Evolutionary conservation across 2,329 filamentous ascomycete species (phyloP), one percentile per base, ranked within the genome.

Genomic region (Pseudogymnoascus destructans): DNA sequence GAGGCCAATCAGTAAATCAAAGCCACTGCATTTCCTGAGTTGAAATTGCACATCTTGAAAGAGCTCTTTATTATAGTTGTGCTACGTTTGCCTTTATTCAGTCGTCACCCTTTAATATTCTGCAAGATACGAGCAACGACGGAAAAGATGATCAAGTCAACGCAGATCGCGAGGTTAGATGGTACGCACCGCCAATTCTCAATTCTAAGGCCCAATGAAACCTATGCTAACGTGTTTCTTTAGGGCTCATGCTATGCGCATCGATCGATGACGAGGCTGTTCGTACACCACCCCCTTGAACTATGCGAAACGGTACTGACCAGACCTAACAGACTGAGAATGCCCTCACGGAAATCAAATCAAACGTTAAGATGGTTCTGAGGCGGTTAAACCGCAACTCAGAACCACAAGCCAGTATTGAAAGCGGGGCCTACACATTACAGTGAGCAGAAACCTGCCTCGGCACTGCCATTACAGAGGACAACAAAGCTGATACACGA

Each of bases 241-340:
- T 67, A 95, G 91, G 92, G 79, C 82, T 97, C 64, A 91, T 95
- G 79, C 82, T 98, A 65, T 92, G 90, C 69, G 92, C 92, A 61
- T 95, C 91, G 1, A 89, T 95, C 67, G 93, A 97, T 73, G 90
- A 96, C 71, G 87, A 89, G 68, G 82, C 87, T 75, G 84, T 86
- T 68, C 61, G 73, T 65, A 55, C 57, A 35, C 27, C 59, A 23
- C 55, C 27, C 36, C 46, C 27, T 32, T 32, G 32, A 46, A 15
- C 32, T 15, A 13, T 30, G 27, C 33, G 33, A 35, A 52, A 54
- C 49, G 27, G 55, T 13, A 32, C 55, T 38, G 30, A 25, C 36
- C 25, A 9, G 15, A 7, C 17, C 36, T 5, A 13, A 33, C 61
- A 83, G 77, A 81, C 85, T 64, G 86, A 92, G 69, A 75, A 81